These are phyloP conservation scores for Penicillium hordei DNA, from an alignment of 2,329 filamentous ascomycete species.

Conservation along the genomic window DNA sequence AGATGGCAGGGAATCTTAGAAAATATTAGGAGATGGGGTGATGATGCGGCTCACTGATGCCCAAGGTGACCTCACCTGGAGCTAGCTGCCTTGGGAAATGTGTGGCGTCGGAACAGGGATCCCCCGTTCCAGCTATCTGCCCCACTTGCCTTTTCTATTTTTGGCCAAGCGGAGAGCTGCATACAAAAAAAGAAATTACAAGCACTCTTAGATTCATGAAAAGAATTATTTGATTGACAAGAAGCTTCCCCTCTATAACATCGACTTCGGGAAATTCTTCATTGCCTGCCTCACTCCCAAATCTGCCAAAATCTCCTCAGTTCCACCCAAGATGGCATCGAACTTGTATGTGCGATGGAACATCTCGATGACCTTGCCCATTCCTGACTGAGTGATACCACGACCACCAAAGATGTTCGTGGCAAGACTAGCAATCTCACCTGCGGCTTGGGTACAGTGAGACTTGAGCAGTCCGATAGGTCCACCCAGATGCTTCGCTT, in stretches of 20 bases:
- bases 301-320: constrained; percentile 79
- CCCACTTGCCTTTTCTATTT: constrained; percentile 5
- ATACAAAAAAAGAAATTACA: constrained; percentile 2
- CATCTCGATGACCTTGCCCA: constrained; percentile 80
- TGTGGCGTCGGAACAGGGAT: constrained; percentile 8
- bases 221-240: not conserved
- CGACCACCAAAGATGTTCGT: constrained; percentile 85
- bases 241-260: constrained; percentile 56
- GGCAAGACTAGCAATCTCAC: constrained; percentile 80
- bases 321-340: constrained; percentile 73
- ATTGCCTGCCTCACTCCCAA: constrained; percentile 80
- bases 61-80: constrained; percentile 1
- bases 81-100: not conserved
- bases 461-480: constrained; percentile 83
- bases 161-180: not conserved
- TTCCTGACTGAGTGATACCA: constrained; percentile 75
- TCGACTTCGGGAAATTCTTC: constrained; percentile 80
- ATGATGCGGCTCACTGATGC: not conserved
- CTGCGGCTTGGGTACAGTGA: constrained; percentile 71
- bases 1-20: not conserved
- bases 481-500: constrained; percentile 72
- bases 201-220: not conserved
- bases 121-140: constrained; percentile 2
- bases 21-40: not conserved
- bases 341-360: constrained; percentile 85